Evolutionary conservation across 768 basidiomycete genomes (phyloP).

Genomic region (Leucosporidium yakuticum): DNA sequence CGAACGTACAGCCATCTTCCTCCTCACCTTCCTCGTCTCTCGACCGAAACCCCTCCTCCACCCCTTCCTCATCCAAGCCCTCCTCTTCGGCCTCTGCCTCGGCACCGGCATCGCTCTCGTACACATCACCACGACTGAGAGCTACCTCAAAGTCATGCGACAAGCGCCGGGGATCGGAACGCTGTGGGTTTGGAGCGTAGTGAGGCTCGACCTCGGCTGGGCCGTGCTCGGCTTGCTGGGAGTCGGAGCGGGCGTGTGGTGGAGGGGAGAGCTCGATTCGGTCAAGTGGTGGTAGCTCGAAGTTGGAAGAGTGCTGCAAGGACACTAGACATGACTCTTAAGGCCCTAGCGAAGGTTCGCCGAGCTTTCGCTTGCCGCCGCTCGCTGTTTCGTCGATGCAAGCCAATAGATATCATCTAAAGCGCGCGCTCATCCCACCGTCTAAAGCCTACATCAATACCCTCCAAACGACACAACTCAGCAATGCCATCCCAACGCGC

Average conservation of each 20-base stretch:
- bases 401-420: too few relatives aligned
- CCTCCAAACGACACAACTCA: too few relatives aligned
- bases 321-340: too few relatives aligned
- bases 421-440: too few relatives aligned
- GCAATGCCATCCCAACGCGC: too few relatives aligned
- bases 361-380: too few relatives aligned
- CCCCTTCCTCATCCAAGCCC: not conserved
- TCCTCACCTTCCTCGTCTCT: constrained; percentile 24
- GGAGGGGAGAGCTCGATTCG: constrained; percentile 2
- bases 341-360: too few relatives aligned
- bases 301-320: too few relatives aligned
- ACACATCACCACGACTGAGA: constrained; percentile 17
- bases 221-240: constrained; percentile 6
- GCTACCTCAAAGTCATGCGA: constrained; percentile 25
- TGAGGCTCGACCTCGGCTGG: constrained; percentile 27
- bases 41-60: constrained; percentile 16
- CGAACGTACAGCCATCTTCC: constrained; percentile 11
- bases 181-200: constrained; percentile 32
- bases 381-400: too few relatives aligned
- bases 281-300: too few relatives aligned
- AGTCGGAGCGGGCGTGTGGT: constrained; percentile 15
- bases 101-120: constrained; percentile 18
- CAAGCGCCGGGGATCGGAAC: constrained; percentile 20
- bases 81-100: constrained; percentile 22
- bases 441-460: too few relatives aligned